phyloP scores from a whole-genome alignment of 768 basidiomycete genomes.

The Termitomyces sp. region DNA sequence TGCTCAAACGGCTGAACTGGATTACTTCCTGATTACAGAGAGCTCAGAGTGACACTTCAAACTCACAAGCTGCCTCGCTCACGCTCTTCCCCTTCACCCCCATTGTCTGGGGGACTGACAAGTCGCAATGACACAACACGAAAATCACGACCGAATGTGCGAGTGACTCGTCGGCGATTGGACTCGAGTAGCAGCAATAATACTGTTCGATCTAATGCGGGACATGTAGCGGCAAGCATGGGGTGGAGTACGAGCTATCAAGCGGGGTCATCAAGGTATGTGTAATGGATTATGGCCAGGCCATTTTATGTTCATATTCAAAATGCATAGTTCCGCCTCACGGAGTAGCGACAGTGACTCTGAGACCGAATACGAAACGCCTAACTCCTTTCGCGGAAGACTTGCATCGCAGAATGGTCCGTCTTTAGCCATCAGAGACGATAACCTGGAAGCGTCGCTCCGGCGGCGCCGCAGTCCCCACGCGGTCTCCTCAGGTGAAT shows the following conservation, averaged over 20 bases:
- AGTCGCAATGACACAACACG: conserved; percentile 45
- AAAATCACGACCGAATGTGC: conserved; percentile 30
- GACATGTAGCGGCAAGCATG: conserved; percentile 26
- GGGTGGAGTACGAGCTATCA: conserved; percentile 88
- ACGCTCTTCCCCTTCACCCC: conserved; percentile 73
- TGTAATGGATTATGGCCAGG: conserved; percentile 1
- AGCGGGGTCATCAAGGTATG: conserved; percentile 77
- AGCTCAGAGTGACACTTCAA: conserved; percentile 1
- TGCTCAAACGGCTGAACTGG: not conserved
- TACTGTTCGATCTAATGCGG: conserved; percentile 17
- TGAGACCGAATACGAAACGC: conserved; percentile 51
- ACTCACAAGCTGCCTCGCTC: conserved; percentile 71
- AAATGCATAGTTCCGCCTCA: conserved; percentile 40
- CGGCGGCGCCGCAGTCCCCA: conserved; percentile 26
- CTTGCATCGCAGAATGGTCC: conserved; percentile 26
- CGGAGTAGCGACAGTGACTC: conserved; percentile 47
- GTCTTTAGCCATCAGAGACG: conserved; percentile 17
- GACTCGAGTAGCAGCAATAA: conserved; percentile 24
- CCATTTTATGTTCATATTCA: not conserved
- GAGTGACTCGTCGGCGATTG: conserved; percentile 28
- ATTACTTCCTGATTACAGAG: not conserved
- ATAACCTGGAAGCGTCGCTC: conserved; percentile 22
- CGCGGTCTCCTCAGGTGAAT: conserved; percentile 35
- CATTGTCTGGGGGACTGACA: conserved; percentile 46
- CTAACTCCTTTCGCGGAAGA: conserved; percentile 38